Evolutionary conservation across 2,329 filamentous ascomycete genomes (phyloP).

Genomic region (Penicillium sp.): DNA sequence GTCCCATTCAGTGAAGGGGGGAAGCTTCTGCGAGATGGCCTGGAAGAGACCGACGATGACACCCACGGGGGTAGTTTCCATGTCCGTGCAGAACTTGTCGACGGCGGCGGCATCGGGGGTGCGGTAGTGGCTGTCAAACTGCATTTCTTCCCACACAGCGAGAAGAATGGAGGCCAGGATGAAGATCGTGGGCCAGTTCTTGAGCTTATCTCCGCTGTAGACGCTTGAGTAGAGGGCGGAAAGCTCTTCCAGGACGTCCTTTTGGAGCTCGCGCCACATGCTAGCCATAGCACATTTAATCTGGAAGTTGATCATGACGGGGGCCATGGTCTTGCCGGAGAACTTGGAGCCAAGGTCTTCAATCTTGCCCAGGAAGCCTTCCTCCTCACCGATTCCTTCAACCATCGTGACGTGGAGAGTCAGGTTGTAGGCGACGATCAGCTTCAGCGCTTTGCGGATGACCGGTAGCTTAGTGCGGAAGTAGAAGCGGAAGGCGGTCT

Average conservation of each 20-base stretch:
- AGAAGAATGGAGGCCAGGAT: slow-evolving; percentile 92
- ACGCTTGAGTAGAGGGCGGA: slow-evolving; percentile 94
- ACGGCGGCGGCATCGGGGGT: slow-evolving; percentile 81
- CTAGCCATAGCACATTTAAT: slow-evolving; percentile 96
- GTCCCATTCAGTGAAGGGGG: slow-evolving; percentile 91
- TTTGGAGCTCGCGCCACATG: slow-evolving; percentile 97
- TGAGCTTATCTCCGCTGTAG: slow-evolving; percentile 94
- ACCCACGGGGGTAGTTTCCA: slow-evolving; percentile 94
- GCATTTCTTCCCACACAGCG: slow-evolving; percentile 97
- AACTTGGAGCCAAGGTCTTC: slow-evolving; percentile 84
- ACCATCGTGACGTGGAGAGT: slow-evolving; percentile 94
- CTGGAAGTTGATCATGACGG: slow-evolving; percentile 99
- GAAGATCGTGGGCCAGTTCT: slow-evolving; percentile 99
- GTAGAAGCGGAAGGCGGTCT: slow-evolving; percentile 93
- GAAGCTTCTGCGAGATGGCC: slow-evolving; percentile 95
- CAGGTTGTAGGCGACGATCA: slow-evolving; percentile 93
- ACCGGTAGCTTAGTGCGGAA: slow-evolving; percentile 83
- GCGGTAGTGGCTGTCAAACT: slow-evolving; percentile 97
- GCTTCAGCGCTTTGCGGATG: slow-evolving; percentile 91
- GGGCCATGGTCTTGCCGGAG: slow-evolving; percentile 85
- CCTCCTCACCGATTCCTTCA: slow-evolving; percentile 81
- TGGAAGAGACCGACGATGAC: slow-evolving; percentile 97
- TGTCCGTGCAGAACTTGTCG: slow-evolving; percentile 92
- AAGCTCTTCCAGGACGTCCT: slow-evolving; percentile 92
- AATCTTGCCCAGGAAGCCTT: slow-evolving; percentile 76